Conservation (phyloP, 805 yeast species). For the Blastobotrys peoriensis region DNA sequence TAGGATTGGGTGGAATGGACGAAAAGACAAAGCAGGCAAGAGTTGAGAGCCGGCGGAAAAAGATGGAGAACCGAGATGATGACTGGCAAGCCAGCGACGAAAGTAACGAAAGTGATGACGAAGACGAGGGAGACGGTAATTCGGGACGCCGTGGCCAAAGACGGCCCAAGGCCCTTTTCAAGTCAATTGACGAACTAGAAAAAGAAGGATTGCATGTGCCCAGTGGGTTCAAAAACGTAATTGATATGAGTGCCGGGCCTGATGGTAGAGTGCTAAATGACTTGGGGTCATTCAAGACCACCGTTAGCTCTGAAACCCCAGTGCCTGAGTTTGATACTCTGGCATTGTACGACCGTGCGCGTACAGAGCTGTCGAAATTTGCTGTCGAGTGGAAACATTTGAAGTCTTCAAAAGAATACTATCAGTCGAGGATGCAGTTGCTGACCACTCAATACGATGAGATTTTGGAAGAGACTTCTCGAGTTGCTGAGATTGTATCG, state of each 20-base stretch:
- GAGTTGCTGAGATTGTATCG: slow-evolving; percentile 4
- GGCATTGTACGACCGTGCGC: slow-evolving; percentile 9
- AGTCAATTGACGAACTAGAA: slow-evolving; percentile 27
- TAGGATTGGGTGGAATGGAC: slow-evolving; percentile 66
- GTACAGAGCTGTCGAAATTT: slow-evolving; percentile 22
- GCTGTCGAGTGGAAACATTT: slow-evolving; percentile 24
- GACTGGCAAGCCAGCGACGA: slow-evolving; percentile 13
- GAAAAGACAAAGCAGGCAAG: slow-evolving; percentile 32
- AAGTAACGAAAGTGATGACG: slow-evolving; percentile 14
- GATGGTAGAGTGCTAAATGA: slow-evolving; percentile 5
- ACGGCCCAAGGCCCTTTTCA: slow-evolving; percentile 19
- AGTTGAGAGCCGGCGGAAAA: slow-evolving; percentile 5
- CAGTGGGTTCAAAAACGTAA: slow-evolving; percentile 18
- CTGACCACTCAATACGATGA: slow-evolving; percentile 5
- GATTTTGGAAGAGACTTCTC: background rate
- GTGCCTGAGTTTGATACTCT: slow-evolving; percentile 6
- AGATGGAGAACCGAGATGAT: slow-evolving; percentile 12
- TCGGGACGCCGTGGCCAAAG: slow-evolving; percentile 6
- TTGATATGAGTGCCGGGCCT: slow-evolving; percentile 22
- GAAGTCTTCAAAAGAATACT: slow-evolving; percentile 23
- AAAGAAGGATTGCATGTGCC: slow-evolving; percentile 27
- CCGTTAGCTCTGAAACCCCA: slow-evolving; percentile 1
- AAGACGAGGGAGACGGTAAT: slow-evolving; percentile 12
- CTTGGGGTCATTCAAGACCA: slow-evolving; percentile 3
- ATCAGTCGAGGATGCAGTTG: slow-evolving; percentile 12